Percentiles rank a stretch among this genome's conserved stretches.
These are phyloP conservation scores for Leucosporidium scottii DNA, from an alignment of 768 basidiomycete species.

Conservation along the genomic window DNA sequence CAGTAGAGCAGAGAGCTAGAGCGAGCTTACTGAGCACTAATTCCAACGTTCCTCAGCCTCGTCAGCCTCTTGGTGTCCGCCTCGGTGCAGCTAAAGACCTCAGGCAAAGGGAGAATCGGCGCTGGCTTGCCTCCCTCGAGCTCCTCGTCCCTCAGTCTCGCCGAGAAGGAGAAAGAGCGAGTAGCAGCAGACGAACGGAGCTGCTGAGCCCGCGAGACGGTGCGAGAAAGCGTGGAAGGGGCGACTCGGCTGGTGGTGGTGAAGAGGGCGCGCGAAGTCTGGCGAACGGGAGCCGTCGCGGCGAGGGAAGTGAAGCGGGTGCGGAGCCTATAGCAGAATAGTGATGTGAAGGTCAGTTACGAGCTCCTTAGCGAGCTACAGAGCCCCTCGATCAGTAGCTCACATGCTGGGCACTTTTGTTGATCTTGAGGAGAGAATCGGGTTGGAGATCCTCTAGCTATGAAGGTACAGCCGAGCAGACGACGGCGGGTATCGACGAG, in stretches of 20 bases:
- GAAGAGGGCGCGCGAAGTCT: background rate
- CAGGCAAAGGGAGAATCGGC: constrained; percentile 19
- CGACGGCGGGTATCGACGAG: too few species aligned
- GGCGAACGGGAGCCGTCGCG: too few species aligned
- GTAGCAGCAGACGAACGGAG: background rate
- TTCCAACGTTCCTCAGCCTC: constrained; percentile 88
- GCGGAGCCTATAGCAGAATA: too few species aligned
- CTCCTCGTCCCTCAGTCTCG: background rate
- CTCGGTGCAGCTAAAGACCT: constrained; percentile 19
- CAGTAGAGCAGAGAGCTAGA: background rate
- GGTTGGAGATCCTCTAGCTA: too few species aligned
- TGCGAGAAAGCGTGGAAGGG: background rate
- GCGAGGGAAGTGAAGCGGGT: too few species aligned
- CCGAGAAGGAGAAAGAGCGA: background rate
- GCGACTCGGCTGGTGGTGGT: background rate
- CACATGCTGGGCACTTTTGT: too few species aligned
- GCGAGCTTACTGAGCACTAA: constrained; percentile 60
- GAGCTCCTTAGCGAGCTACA: too few species aligned
- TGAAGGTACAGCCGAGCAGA: too few species aligned
- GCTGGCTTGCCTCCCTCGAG: constrained; percentile 20
- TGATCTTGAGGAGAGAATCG: too few species aligned
- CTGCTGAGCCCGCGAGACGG: background rate
- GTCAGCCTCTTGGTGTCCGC: constrained; percentile 58
- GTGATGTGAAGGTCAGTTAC: too few species aligned
- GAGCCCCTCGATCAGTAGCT: too few species aligned